Conservation (phyloP, 257 asterid genomes). For the Cynanchum wilfordii region DNA sequence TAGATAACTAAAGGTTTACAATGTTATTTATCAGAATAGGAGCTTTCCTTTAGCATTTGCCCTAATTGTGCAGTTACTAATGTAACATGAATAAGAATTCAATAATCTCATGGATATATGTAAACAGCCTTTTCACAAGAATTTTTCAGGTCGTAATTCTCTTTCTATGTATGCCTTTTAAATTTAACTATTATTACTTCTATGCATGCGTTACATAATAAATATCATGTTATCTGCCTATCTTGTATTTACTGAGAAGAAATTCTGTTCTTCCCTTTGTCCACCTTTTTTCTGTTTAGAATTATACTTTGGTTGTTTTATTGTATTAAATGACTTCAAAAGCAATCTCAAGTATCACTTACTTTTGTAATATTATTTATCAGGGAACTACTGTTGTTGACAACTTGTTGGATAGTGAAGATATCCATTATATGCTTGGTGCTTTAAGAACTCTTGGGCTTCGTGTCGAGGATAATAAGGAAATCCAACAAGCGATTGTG, state of each 20-base stretch:
- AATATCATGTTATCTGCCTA: neutral
- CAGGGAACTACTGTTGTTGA: conserved; percentile 93
- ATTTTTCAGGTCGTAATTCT: neutral
- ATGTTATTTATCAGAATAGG: neutral
- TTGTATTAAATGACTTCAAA: neutral
- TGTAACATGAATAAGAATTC: neutral
- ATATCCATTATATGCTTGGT: conserved; percentile 88
- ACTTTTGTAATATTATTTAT: conserved; percentile 14
- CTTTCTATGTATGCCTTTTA: neutral
- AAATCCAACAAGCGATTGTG: conserved; percentile 66
- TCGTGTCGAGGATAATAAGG: conserved; percentile 65
- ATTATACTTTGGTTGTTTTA: neutral
- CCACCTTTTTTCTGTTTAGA: neutral
- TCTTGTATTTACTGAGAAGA: neutral
- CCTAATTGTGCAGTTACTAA: neutral
- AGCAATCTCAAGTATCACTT: conserved; percentile 7
- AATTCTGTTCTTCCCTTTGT: neutral
- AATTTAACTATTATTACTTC: neutral
- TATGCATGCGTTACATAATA: neutral
- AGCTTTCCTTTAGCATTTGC: neutral
- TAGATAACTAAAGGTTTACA: neutral
- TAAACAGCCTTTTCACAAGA: neutral
- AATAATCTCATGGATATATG: neutral
- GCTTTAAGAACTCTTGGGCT: conserved; percentile 90
- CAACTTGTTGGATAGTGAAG: conserved; percentile 87